Conservation (phyloP, 768 basidiomycete species). For the Tylopilus intermedius region DNA sequence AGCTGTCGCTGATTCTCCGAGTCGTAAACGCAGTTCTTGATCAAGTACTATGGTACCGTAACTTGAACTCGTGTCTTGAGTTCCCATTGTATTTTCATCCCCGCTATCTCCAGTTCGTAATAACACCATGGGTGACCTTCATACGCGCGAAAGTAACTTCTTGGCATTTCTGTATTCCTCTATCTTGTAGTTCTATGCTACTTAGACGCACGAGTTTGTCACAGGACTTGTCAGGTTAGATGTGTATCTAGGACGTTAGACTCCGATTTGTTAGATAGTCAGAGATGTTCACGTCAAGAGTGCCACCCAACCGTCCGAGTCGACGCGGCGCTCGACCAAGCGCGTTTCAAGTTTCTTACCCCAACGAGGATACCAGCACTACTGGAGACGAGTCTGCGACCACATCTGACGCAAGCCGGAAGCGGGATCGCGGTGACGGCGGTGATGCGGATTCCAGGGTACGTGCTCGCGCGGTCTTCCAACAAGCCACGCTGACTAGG, state of each 20-base stretch:
- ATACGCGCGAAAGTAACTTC: constrained; percentile 7
- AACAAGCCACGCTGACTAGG: too few species aligned
- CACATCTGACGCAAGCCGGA: constrained; percentile 26
- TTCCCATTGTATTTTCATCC: constrained; percentile 4
- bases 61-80: neutral
- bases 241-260: constrained; percentile 2
- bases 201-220: constrained; percentile 7
- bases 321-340: constrained; percentile 38
- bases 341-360: constrained; percentile 54
- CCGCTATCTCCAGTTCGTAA: constrained; percentile 7
- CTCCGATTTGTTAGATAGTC: neutral
- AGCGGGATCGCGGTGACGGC: constrained; percentile 19
- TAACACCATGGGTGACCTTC: constrained; percentile 12
- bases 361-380: constrained; percentile 30
- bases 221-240: constrained; percentile 13
- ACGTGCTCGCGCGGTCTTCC: neutral
- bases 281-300: neutral
- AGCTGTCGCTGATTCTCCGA: neutral
- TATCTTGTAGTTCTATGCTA: neutral
- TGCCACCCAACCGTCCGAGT: constrained; percentile 7
- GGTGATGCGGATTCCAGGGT: constrained; percentile 12
- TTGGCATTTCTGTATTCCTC: constrained; percentile 7
- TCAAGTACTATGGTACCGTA: constrained; percentile 14
- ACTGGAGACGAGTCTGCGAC: constrained; percentile 19
- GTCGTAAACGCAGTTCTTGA: constrained; percentile 5